Evolutionary conservation across 73 alveolate species (phyloP), one percentile per base, ranked within the genome.

Genomic region (Paramecium tetraurelia): DNA sequence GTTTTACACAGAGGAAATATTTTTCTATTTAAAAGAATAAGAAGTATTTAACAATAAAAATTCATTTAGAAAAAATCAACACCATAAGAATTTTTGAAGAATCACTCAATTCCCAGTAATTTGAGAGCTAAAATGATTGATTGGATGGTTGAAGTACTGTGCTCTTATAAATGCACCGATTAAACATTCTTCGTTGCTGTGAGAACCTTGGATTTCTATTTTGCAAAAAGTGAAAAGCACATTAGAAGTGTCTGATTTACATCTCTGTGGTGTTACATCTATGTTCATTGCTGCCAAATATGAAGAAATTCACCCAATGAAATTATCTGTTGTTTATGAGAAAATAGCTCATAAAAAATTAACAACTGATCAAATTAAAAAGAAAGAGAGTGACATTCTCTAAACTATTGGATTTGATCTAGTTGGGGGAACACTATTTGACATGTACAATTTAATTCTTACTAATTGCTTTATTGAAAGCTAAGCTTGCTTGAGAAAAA

Each of bases 281-380:
- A 58, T 98, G 86, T 97, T 96, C 71, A 97, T 98, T 50, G 97
- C 99, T 8, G 85, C 98, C 0, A 98, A 98, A 94, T 95, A 97
- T 92, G 99, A 98, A 92, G 99, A 98, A 92, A 97, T 98, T 33
- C 96, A 97, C 70, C 98, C 99, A 10, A 98, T 99, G 57, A 94
- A 95, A 70, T 71, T 98, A 75, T 88, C 89, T 29, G 94, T 86
- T 9, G 85, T 86, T 20, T 68, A 86, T 43, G 93, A 86, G 6
- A 86, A 77, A 53, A 86, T 86, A 22, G 85, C 86, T 68, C 93
- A 86, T 77, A 86, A 63, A 58, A 86, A 86, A 68, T 40, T 86
- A 40, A 31, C 93, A 35, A 18, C 59, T 33, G 93, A 86, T 35
- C 10, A 58, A 59, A 36, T 86, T 12, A 86, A 86, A 53, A 21